Evolutionary conservation across 2,329 filamentous ascomycete species (phyloP).

Genomic region (Xylariaceae sp.): DNA sequence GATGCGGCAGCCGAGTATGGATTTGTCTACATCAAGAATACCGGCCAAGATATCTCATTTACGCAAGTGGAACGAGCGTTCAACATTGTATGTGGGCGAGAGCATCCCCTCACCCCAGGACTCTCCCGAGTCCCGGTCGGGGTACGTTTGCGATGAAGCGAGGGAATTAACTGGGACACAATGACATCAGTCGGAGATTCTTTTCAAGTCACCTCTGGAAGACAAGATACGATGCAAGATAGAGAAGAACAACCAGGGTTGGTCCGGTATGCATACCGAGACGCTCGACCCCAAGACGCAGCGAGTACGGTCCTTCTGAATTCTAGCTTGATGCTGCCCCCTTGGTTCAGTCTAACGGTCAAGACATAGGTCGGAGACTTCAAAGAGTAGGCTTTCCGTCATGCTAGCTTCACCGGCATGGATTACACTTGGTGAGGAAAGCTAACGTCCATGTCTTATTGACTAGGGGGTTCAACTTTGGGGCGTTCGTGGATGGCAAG

Average conservation of each 20-base stretch:
- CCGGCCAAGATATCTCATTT: constrained; percentile 61
- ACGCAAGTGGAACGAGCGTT: constrained; percentile 67
- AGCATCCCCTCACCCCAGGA: neutral
- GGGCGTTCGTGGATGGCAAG: constrained; percentile 63
- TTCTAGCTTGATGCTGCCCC: neutral
- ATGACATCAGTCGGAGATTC: constrained; percentile 54
- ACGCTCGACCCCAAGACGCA: constrained; percentile 81
- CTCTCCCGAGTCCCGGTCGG: too few species aligned
- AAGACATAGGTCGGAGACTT: constrained; percentile 65
- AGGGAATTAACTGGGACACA: constrained; percentile 1
- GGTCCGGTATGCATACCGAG: constrained; percentile 83
- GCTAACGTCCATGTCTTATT: constrained; percentile 3
- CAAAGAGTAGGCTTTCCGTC: constrained; percentile 60
- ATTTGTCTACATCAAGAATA: constrained; percentile 83
- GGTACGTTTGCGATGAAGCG: neutral
- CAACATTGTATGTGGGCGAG: constrained; percentile 51
- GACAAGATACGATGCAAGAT: constrained; percentile 75
- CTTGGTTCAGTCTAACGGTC: neutral
- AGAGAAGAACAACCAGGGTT: constrained; percentile 76
- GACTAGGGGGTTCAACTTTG: constrained; percentile 82
- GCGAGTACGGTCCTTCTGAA: constrained; percentile 47
- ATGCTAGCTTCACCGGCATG: neutral
- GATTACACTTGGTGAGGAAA: constrained; percentile 1
- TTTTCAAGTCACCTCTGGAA: constrained; percentile 64
- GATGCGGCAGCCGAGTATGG: constrained; percentile 77